These are phyloP conservation scores for Moesziomyces parantarcticus DNA, from an alignment of 1,284 basidiomycete species.

Conservation along the genomic window DNA sequence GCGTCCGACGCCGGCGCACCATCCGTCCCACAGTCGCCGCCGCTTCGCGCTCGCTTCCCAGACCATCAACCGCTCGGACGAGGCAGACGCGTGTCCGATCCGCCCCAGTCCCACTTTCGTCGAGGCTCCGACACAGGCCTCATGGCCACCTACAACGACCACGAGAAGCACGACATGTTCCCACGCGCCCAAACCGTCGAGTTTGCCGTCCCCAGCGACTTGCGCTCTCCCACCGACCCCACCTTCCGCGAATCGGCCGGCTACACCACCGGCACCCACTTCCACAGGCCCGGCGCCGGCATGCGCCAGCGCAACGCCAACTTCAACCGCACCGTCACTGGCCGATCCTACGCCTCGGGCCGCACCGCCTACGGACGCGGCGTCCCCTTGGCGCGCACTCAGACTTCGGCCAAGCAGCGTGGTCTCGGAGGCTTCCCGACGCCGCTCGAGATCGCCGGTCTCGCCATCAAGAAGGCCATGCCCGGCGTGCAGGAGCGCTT, in stretches of 20 bases:
- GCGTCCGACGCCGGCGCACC: neutral
- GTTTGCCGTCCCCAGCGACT: slow-evolving; percentile 70
- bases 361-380: slow-evolving; percentile 39
- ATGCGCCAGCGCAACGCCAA: slow-evolving; percentile 35
- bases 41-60: slow-evolving; percentile 39
- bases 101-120: slow-evolving; percentile 32
- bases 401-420: slow-evolving; percentile 67
- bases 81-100: slow-evolving; percentile 46
- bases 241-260: slow-evolving; percentile 8
- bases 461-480: slow-evolving; percentile 68
- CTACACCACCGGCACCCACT: slow-evolving; percentile 21
- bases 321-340: slow-evolving; percentile 44
- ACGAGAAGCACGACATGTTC: slow-evolving; percentile 65
- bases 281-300: slow-evolving; percentile 5
- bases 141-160: slow-evolving; percentile 6
- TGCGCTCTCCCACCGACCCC: slow-evolving; percentile 19
- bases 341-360: slow-evolving; percentile 35
- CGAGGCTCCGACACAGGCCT: slow-evolving; percentile 51
- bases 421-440: slow-evolving; percentile 90
- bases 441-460: slow-evolving; percentile 75
- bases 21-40: slow-evolving; percentile 12
- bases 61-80: slow-evolving; percentile 18
- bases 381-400: slow-evolving; percentile 68
- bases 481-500: slow-evolving; percentile 50
- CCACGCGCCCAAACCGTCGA: slow-evolving; percentile 74